These are phyloP conservation scores for Metarhizium robertsii DNA, from an alignment of 2,329 filamentous ascomycete genomes.

Conservation along the genomic window DNA sequence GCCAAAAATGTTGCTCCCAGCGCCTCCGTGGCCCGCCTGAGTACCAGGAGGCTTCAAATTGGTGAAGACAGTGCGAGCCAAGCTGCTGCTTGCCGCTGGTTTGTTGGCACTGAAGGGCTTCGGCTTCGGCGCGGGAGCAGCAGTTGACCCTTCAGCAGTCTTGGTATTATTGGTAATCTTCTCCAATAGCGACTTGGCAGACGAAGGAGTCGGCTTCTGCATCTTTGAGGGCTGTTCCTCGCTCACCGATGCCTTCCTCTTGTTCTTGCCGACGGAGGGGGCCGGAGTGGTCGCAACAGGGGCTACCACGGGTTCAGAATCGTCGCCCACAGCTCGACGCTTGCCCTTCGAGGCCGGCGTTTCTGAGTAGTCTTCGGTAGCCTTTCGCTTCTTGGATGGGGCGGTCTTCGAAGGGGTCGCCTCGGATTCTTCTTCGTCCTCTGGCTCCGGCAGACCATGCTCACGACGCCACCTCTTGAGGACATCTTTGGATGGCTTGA, in stretches of 20 bases:
- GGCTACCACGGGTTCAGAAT: slow-evolving; percentile 22
- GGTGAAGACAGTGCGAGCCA: slow-evolving; percentile 34
- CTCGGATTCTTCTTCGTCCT: slow-evolving; percentile 30
- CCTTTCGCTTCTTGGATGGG: slow-evolving; percentile 46
- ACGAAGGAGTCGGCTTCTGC: slow-evolving; percentile 41
- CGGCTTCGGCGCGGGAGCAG: slow-evolving; percentile 17
- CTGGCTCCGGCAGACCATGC: slow-evolving; percentile 42
- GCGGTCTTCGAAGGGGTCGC: slow-evolving; percentile 17
- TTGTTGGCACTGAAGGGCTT: slow-evolving; percentile 25
- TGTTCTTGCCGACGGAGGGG: slow-evolving; percentile 32
- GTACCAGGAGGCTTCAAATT: slow-evolving; percentile 24
- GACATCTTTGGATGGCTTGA: slow-evolving; percentile 48
- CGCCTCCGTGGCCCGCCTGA: slow-evolving; percentile 15
- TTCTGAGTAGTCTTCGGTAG: slow-evolving; percentile 38
- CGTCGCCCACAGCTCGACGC: slow-evolving; percentile 34
- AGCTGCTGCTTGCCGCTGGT: slow-evolving; percentile 22
- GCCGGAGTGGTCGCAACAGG: slow-evolving; percentile 11
- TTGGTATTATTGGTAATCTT: slow-evolving; percentile 43
- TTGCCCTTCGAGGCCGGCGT: slow-evolving; percentile 35
- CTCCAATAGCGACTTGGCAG: slow-evolving; percentile 47
- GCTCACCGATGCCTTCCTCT: slow-evolving; percentile 39
- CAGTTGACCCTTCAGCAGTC: slow-evolving; percentile 13
- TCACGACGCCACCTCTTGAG: slow-evolving; percentile 49
- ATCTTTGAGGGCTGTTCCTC: slow-evolving; percentile 42
- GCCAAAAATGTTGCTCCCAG: slow-evolving; percentile 45